Evolutionary conservation across 306 rosid genomes (phyloP), one percentile per base, ranked within the genome.

Genomic region (Prunus mongolica): DNA sequence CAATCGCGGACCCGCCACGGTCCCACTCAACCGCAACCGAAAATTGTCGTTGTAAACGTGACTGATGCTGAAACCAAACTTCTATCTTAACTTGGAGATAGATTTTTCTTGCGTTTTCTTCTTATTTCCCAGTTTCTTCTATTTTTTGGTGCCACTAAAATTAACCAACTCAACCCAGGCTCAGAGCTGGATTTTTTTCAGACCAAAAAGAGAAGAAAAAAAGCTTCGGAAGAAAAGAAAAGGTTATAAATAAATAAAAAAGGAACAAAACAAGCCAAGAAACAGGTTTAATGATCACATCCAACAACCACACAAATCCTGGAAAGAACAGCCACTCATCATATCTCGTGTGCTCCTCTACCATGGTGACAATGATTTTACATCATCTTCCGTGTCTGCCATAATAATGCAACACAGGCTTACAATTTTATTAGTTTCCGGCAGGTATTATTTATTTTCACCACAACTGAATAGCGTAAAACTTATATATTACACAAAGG

Each of bases 401-500:
- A 38, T 7, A 38, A 65, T 3, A 27, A 51, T 13, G 56, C 56
- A 10, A 9, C 2, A 3, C n/a, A 19, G 6, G 44, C 44, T 38
- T 38, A 38, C 44, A 38, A 38, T 9, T 27, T 9, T 45, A 34
- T 47, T 6, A 10, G 18, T 60, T 4, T 41, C 22, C 14, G 25
- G 28, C 25, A 7, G 44, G 44, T 38, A 13, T 8, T 44, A 22
- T 55, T 52, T 15, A 3, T 52, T 50, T 27, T 18, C 52, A 47
- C 52, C 52, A 47, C 52, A 11, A 47, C 15, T 47, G 16, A 47
- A 47, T 10, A 47, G 3, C 12, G 15, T 47, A 58, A 13, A 61
- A 27, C 11, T 19, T 28, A 22, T 32, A 72, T 13, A 50, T 71
- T 80, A 73, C 87, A 84, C 3, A 52, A 49, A 22, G 68, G 73